Base-by-base conservation (phyloP, 345 rosid genomes). In the Ailanthus altissimus region DNA sequence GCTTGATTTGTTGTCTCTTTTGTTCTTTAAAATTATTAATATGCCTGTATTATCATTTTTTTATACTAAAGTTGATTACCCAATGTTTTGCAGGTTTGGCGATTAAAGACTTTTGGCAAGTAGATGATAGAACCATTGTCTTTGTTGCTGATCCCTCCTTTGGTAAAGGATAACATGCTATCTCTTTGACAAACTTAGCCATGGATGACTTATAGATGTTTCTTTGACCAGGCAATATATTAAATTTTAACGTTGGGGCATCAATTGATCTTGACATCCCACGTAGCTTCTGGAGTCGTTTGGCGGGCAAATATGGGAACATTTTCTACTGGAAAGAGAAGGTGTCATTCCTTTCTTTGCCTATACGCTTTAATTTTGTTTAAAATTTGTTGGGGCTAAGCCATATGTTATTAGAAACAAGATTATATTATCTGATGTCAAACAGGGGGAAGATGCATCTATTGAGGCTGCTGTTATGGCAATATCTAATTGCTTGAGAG, bases 381-480 rank as follows among this genome's bases (percentile, higher is more conserved):
- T 5, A 47, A 56, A 54, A 18, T 42, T 11, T 45, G 50, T 57
- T 71, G 68, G 49, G 23, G n/a, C 16, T 18, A 20, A 18, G 14
- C 38, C 10, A 3, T 21, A 54, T 47, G 28, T 65, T 32, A 59
- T 62, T 60, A 11, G 28, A 26, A 36, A 75, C 54, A 61, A 4
- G 66, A 50, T 81, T 62, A 26, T 13, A 14, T 50, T 60, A 59
- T 70, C 56, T 81, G 38, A 62, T 75, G 74, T 68, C 65, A 77
- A 82, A 65, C 86, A 95, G 98, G 96, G 99, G 38, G 98, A 95
- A 83, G 97, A 95, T 84, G 90, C 88, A 32, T 91, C 99, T 28
- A 84, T 89, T 72, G 99, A 95, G 86, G 92, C 96, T 82, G 98
- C 97, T 58, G 93, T 90, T 28, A 86, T 88, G 96, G 97, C 97